These are phyloP conservation scores for Coemansia sp. DNA, from an alignment of 192 early-diverging fungal genomes.

Conservation along the genomic window DNA sequence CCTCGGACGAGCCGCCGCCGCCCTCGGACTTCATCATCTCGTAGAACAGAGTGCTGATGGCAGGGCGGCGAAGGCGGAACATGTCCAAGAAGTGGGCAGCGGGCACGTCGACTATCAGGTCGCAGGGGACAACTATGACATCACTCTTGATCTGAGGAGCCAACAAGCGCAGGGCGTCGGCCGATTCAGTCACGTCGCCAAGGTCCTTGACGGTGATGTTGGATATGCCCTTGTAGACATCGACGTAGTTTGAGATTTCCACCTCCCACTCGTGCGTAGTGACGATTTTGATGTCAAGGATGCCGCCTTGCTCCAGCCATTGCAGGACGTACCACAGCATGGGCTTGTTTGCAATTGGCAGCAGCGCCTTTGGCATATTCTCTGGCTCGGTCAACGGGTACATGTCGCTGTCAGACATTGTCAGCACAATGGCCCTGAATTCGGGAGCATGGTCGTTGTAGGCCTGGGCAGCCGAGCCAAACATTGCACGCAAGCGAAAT, in stretches of 20 bases:
- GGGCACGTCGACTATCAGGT: constrained; percentile 81
- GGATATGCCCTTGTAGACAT: constrained; percentile 55
- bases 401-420: constrained; percentile 50
- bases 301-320: constrained; percentile 87
- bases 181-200: constrained; percentile 67
- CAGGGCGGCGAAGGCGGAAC: constrained; percentile 74
- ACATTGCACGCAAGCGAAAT: constrained; percentile 15
- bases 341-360: constrained; percentile 93
- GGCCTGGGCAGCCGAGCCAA: constrained; percentile 22
- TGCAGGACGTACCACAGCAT: constrained; percentile 91
- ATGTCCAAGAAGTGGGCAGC: constrained; percentile 81
- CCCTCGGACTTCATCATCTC: constrained; percentile 72
- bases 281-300: constrained; percentile 74
- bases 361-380: constrained; percentile 86
- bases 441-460: constrained; percentile 41
- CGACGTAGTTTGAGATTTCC: constrained; percentile 53
- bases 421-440: constrained; percentile 47
- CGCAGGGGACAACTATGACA: constrained; percentile 90
- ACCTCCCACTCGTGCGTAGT: constrained; percentile 63
- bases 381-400: constrained; percentile 77
- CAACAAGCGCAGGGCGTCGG: constrained; percentile 76
- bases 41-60: constrained; percentile 81
- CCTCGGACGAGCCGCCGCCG: constrained; percentile 53
- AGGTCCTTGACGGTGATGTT: constrained; percentile 50
- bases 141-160: constrained; percentile 85